Evolutionary conservation across 1,139 yeast genomes (phyloP), one percentile per base, ranked within the genome.

Genomic region (Yamadazyma triangularis): DNA sequence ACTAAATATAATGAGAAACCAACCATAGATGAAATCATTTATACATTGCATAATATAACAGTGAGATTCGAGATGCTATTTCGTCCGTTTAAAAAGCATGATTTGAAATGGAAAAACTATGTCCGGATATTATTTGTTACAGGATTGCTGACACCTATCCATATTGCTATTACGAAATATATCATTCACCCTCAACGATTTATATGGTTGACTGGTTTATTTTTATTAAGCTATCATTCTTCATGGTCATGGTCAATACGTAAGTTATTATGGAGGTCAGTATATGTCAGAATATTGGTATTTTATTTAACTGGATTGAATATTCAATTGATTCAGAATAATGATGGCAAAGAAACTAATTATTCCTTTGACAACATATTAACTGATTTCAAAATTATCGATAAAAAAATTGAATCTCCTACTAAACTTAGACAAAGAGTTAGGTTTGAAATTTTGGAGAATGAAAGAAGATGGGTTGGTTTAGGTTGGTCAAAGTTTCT

Each of bases 391-490:
- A 69, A 55, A 33, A 60, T 72, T 11, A 30, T 72, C 20, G 58
- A 60, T 28, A 70, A 67, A 31, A 48, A 58, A 4, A 54, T 63
- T 11, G 54, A 62, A 4, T 64, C 73, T 0, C 61, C 73, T 2
- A 60, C 68, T 4, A 68, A 60, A 30, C 53, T 69, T 26, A 64
- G 62, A 26, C 75, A 73, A 41, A 56, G 65, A 1, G 65, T 77
- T 1, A 54, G 65, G 30, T 76, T 77, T 42, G 73, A 67, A 33
- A 53, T 77, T 1, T 48, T 72, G 26, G 81, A 78, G 41, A 73
- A 77, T 42, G 78, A 78, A 47, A 59, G 85, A 44, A 57, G 82
- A 32, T 77, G 83, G 82, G 30, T 76, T 4, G 82, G 79, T 0
- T 37, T 77, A 13, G 84, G 83, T 4, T 77, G 83, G 83, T 56